These are phyloP conservation scores for Russula sp. DNA, from an alignment of 768 basidiomycete genomes.

Conservation along the genomic window DNA sequence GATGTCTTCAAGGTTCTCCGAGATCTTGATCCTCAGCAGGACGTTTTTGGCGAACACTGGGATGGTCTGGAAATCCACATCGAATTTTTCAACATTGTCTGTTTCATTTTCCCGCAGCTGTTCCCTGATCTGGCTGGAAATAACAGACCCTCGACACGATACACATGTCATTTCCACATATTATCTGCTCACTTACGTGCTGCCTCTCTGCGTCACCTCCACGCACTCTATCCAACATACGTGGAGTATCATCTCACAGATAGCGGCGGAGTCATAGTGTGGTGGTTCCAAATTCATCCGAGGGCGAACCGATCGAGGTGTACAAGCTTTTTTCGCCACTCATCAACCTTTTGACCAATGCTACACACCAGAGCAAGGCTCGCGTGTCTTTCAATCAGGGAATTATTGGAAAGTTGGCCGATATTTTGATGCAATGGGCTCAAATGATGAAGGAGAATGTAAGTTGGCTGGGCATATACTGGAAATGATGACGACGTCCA, in stretches of 20 bases:
- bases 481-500: too few species aligned
- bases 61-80: conserved; percentile 73
- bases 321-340: conserved; percentile 72
- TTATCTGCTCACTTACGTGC: conserved; percentile 59
- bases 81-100: conserved; percentile 62
- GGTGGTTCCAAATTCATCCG: conserved; percentile 56
- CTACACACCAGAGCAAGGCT: conserved; percentile 58
- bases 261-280: too few species aligned
- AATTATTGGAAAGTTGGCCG: too few species aligned
- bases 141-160: too few species aligned
- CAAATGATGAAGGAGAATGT: too few species aligned
- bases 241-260: conserved; percentile 56
- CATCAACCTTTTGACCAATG: conserved; percentile 81
- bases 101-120: neutral
- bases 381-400: too few species aligned
- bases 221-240: conserved; percentile 53
- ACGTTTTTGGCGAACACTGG: conserved; percentile 65
- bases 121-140: conserved; percentile 2
- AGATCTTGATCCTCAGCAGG: conserved; percentile 52
- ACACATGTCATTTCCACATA: conserved; percentile 74
- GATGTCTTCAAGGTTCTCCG: conserved; percentile 80
- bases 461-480: too few species aligned
- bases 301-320: conserved; percentile 73
- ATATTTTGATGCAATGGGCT: too few species aligned
- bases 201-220: conserved; percentile 54